Base-by-base conservation (phyloP, 1,284 basidiomycete genomes). In the Ceratobasidium sp. region DNA sequence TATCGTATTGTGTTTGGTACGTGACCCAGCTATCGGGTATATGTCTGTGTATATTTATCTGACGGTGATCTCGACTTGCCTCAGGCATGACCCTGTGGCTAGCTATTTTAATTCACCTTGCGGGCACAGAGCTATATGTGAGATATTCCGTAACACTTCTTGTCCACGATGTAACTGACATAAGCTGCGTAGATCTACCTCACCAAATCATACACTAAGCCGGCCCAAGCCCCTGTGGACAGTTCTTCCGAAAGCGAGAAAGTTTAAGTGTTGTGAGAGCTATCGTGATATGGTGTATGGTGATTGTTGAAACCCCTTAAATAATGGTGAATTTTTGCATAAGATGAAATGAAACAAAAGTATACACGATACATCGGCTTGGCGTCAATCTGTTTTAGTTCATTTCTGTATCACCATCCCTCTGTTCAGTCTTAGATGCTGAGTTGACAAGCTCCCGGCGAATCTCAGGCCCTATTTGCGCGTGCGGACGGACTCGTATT, bases 381-480 rank as follows among this genome's bases (percentile, higher is more conserved):
- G 13, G 33, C 33, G 5, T 64, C 31, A 49, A 61, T 23, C 20
- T 26, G 20, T 74, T 79, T 79, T 56, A 80, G 28, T 69, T 49
- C 89, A 92, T 90, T 66, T 88, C 86, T 68, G 86, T 85, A 78
- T 90, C 87, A 31, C 81, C 83, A 77, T 87, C 87, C 23, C 88
- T 86, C 10, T 91, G 89, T n/a, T 90, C 92, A 0, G 91, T 92
- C 81, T 93, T 86, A 47, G 87, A 88, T 26, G 92, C 91, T 1
- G 92, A 92, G 81, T 89, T 92, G 67, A 92, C 87, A 45, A 94
- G 85, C 83, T 99, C 98, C 79, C 98, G 86, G 80, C 98, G 89
- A 76, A 99, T 92, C 84, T 99, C 98, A 0, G 91, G 87, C 58
- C 94, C 90, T 81, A 99, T 98, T 81, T 96, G 93, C 0, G 92